A percentile compares a stretch with the other conserved stretches of the same genome.
These are phyloP conservation scores for Penicillium steckii DNA, from an alignment of 495 filamentous ascomycete genomes.

Conservation along the genomic window DNA sequence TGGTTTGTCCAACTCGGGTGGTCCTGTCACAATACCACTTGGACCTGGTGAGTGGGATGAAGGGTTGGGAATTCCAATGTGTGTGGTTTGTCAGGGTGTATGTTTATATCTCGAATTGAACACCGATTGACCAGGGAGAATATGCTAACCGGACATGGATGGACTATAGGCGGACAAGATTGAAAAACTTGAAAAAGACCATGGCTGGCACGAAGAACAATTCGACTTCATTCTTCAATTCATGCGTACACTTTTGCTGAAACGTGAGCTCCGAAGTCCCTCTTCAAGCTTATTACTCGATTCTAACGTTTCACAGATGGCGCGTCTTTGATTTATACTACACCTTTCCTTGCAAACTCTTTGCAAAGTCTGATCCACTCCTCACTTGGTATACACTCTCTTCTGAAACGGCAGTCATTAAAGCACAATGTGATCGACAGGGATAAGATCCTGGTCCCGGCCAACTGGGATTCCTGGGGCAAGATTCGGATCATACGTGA, in stretches of 20 bases:
- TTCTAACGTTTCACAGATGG: slow-evolving; percentile 61
- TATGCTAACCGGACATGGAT: neutral
- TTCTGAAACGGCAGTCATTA: slow-evolving; percentile 75
- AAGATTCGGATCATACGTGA: slow-evolving; percentile 95
- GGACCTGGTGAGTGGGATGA: slow-evolving; percentile 96
- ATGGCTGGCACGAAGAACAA: slow-evolving; percentile 89
- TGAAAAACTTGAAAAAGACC: slow-evolving; percentile 79
- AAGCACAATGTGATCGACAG: slow-evolving; percentile 96
- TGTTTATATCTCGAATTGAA: slow-evolving; percentile 22
- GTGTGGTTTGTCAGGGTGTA: slow-evolving; percentile 92
- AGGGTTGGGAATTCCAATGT: slow-evolving; percentile 81
- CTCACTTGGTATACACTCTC: slow-evolving; percentile 84
- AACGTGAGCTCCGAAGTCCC: slow-evolving; percentile 56
- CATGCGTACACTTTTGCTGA: slow-evolving; percentile 78
- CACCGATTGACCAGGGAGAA: slow-evolving; percentile 7
- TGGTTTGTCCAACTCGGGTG: slow-evolving; percentile 51
- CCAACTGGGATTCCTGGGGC: slow-evolving; percentile 98
- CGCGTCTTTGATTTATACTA: slow-evolving; percentile 86
- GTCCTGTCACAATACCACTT: slow-evolving; percentile 66
- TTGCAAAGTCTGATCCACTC: slow-evolving; percentile 84
- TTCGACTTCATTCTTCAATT: slow-evolving; percentile 92
- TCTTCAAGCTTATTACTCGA: neutral
- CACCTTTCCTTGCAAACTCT: slow-evolving; percentile 72
- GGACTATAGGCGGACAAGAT: slow-evolving; percentile 78
- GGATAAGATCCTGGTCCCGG: slow-evolving; percentile 89